These are phyloP conservation scores for Nepenthes mirabilis DNA, from an alignment of 148 eudicot species.

Conservation along the genomic window DNA sequence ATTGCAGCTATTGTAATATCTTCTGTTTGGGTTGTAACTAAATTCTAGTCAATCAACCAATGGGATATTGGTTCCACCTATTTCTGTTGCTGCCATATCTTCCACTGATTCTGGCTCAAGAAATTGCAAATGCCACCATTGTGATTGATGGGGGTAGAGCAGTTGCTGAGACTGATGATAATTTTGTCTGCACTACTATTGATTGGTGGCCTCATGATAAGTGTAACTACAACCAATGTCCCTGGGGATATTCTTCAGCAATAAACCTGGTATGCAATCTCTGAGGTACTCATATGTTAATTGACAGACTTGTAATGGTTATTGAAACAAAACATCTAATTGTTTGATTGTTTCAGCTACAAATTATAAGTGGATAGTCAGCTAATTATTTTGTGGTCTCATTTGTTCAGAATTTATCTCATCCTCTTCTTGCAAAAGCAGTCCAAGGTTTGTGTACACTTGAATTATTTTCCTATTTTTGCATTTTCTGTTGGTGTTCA, in stretches of 20 bases:
- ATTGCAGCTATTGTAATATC: too few species aligned
- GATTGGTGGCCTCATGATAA: constrained; percentile 98
- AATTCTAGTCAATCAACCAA: neutral
- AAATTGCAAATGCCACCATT: constrained; percentile 27
- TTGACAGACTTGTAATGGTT: neutral
- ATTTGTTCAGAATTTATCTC: constrained; percentile 52
- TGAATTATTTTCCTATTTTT: neutral
- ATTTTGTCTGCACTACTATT: constrained; percentile 74
- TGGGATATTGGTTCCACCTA: neutral
- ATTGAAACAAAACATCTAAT: neutral
- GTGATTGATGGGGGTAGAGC: constrained; percentile 35
- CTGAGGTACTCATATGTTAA: neutral
- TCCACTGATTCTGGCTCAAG: constrained; percentile 41
- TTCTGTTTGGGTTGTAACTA: too few species aligned
- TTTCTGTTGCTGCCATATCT: neutral
- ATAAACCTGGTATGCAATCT: constrained; percentile 48
- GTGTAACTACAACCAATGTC: constrained; percentile 72
- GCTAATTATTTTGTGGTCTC: neutral
- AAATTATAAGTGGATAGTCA: too few species aligned
- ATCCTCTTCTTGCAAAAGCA: constrained; percentile 66
- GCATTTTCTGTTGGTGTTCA: neutral
- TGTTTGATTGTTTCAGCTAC: neutral
- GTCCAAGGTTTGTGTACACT: constrained; percentile 47
- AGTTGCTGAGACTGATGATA: constrained; percentile 51
- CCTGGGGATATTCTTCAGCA: constrained; percentile 71